Evolutionary conservation across 1,284 basidiomycete genomes (phyloP).

Genomic region (Pseudozyma sp.): DNA sequence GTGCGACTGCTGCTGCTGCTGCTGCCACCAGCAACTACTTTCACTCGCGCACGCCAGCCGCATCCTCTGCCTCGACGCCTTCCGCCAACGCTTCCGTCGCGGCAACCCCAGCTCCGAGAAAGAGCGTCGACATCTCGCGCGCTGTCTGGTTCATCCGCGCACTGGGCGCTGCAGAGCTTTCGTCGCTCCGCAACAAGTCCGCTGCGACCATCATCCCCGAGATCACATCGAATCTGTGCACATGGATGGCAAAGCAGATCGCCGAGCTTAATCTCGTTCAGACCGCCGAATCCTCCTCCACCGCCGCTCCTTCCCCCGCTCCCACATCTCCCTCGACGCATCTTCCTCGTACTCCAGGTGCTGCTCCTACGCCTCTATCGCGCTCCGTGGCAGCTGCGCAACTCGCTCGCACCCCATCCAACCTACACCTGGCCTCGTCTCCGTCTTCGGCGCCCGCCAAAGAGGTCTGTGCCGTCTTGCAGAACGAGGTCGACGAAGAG

Average conservation of each 20-base stretch:
- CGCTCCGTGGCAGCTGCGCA: slow-evolving; percentile 27
- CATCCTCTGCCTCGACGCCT: slow-evolving; percentile 8
- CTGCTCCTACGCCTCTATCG: slow-evolving; percentile 15
- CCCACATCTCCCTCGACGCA: slow-evolving; percentile 29
- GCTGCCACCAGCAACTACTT: slow-evolving; percentile 15
- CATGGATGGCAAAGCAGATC: slow-evolving; percentile 90
- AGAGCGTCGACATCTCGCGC: slow-evolving; percentile 79
- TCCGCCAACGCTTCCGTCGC: slow-evolving; percentile 8
- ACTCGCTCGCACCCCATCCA: slow-evolving; percentile 24
- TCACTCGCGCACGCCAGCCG: slow-evolving; percentile 5
- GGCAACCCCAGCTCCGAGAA: slow-evolving; percentile 73
- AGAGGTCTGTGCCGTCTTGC: slow-evolving; percentile 32
- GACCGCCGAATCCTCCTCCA: slow-evolving; percentile 33
- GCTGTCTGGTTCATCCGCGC: slow-evolving; percentile 96
- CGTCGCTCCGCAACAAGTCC: slow-evolving; percentile 47
- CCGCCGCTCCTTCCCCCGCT: slow-evolving; percentile 40
- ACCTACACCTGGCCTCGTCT: slow-evolving; percentile 18
- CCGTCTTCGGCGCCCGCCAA: slow-evolving; percentile 15
- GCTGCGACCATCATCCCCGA: slow-evolving; percentile 81
- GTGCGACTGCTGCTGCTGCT: slow-evolving; percentile 13
- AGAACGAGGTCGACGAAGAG: slow-evolving; percentile 76
- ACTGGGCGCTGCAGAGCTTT: slow-evolving; percentile 91
- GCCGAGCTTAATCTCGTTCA: slow-evolving; percentile 74
- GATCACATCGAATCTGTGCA: slow-evolving; percentile 86
- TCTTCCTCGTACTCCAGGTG: slow-evolving; percentile 27